phyloP scores from a whole-genome alignment of 176 grass and related monocot species.

The Oryza punctata region DNA sequence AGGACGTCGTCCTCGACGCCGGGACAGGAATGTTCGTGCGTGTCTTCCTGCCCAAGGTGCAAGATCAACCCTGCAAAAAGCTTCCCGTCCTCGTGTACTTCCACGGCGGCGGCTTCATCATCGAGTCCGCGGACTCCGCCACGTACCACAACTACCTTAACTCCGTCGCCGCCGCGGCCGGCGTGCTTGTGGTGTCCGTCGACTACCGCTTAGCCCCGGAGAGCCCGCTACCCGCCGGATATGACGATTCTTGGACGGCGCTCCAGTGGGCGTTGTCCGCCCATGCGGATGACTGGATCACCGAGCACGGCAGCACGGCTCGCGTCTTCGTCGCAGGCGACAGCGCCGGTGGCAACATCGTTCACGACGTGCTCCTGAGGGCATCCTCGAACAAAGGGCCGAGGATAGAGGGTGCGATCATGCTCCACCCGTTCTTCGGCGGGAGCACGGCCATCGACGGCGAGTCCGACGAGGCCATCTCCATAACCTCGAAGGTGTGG shows the following conservation, averaged over 20 bases:
- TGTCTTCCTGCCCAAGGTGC: constrained; percentile 50
- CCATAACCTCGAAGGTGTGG: not conserved
- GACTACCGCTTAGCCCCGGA: constrained; percentile 56
- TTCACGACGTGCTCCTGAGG: constrained; percentile 48
- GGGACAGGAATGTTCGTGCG: constrained; percentile 43
- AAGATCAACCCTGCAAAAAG: constrained; percentile 17
- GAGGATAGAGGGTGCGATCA: constrained; percentile 40
- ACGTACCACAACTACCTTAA: constrained; percentile 44
- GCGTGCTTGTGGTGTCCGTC: constrained; percentile 45
- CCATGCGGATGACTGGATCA: constrained; percentile 46
- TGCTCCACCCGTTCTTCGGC: constrained; percentile 61
- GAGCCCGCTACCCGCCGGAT: constrained; percentile 54
- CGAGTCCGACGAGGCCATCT: not conserved
- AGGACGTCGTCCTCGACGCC: constrained; percentile 40
- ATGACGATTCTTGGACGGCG: constrained; percentile 45
- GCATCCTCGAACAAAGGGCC: not conserved
- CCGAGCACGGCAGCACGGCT: constrained; percentile 40
- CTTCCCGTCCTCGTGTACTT: constrained; percentile 50
- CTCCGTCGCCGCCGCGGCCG: constrained; percentile 25
- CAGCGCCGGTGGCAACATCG: constrained; percentile 73
- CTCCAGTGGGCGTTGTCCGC: constrained; percentile 48
- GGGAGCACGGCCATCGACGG: constrained; percentile 36
- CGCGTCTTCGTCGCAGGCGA: constrained; percentile 63
- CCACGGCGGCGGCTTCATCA: constrained; percentile 47
- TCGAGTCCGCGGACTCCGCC: constrained; percentile 42